phyloP scores from a whole-genome alignment of 176 grass and related monocot genomes.

The Carex scoparia region DNA sequence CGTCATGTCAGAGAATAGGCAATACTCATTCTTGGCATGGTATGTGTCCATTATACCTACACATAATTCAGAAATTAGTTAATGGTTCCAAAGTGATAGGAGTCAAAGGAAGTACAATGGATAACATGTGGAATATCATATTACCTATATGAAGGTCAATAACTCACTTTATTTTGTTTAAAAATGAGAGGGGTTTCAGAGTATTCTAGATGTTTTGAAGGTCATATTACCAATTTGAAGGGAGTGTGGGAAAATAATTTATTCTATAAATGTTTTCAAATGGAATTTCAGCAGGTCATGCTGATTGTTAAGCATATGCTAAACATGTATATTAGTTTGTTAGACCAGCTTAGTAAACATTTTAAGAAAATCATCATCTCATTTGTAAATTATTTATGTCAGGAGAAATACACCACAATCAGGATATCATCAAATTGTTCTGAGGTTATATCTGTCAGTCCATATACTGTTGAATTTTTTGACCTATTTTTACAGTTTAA shows the following conservation, averaged over 20 bases:
- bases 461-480: neutral
- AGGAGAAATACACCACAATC: neutral
- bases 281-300: neutral
- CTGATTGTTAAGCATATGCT: neutral
- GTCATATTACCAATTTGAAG: neutral
- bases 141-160: neutral
- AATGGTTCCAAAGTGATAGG: neutral
- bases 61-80: neutral
- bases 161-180: neutral
- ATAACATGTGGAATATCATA: neutral
- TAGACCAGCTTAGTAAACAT: neutral
- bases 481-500: neutral
- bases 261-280: neutral
- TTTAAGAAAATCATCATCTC: neutral
- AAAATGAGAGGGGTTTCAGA: neutral
- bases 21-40: conserved; percentile 90
- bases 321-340: neutral
- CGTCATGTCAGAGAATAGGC: conserved; percentile 84
- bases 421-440: neutral
- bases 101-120: neutral
- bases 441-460: neutral
- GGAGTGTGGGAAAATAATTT: neutral
- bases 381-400: conserved; percentile 5
- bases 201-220: neutral
- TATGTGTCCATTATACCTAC: conserved; percentile 84